Evolutionary conservation across 2,329 filamentous ascomycete genomes (phyloP), one percentile per base, ranked within the genome.

Genomic region (Nigrospora osmanthi): DNA sequence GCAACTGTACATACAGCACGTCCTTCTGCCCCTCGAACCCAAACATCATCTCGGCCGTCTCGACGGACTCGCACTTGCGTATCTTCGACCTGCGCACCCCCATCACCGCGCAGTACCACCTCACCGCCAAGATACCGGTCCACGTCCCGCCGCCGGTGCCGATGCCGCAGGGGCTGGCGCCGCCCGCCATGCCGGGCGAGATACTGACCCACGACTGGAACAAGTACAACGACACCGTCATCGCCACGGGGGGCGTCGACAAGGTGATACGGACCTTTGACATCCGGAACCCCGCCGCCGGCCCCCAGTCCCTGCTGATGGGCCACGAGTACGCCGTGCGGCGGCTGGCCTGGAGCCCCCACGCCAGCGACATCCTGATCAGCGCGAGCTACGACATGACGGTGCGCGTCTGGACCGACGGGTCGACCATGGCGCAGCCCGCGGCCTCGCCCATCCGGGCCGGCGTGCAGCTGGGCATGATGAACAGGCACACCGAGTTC

Each of bases 331-430:
- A 96, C 63, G 93, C 93, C 3, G 83, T 97, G 23, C 76, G 90
- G 40, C 82, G 86, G 52, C 59, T 98, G 5, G 80, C 87, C 6
- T 98, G 93, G 91, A 94, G 87, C 57, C 93, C 93, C 11, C 93
- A 98, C 69, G 76, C 93, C n/a, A 82, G 83, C 47, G 88, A 97
- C 61, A 78, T 95, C 11, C 67, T 98, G 36, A 75, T 95, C 36
- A 93, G 83, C 55, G 91, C 87, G 2, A 93, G 89, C 60, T 98
- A 98, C 65, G 93, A 98, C 66, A 98, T 98, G 93, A 95, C 88
- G 6, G 94, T 93, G 54, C 80, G 93, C 31, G 74, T 96, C 41
- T 98, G 93, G 93, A 89, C 83, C 11, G 93, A 97, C 60, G 87
- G 69, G 6, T 73, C 72, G 3, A 62, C 63, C 5, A 64, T 56